Evolutionary conservation across 768 basidiomycete species (phyloP).

Genomic region (Russula abietina): DNA sequence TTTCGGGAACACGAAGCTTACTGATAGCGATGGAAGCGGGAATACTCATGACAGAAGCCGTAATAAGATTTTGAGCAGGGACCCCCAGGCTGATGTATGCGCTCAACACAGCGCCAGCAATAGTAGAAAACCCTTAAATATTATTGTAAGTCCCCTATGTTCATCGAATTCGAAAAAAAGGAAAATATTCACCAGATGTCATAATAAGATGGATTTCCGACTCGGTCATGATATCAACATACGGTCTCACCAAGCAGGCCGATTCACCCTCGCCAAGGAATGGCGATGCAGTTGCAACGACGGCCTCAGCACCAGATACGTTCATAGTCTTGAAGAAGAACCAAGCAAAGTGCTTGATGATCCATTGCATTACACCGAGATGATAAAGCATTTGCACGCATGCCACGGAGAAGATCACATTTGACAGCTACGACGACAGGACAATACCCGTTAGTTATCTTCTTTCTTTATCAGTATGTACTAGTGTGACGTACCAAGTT

Average conservation of each 20-base stretch:
- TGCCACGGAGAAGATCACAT: conserved; percentile 94
- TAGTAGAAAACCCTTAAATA: conserved; percentile 69
- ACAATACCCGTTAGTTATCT: background rate
- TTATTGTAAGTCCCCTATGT: background rate
- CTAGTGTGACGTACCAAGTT: conserved; percentile 48
- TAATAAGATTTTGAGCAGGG: conserved; percentile 72
- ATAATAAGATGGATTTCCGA: conserved; percentile 82
- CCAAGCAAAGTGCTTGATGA: conserved; percentile 86
- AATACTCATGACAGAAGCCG: conserved; percentile 91
- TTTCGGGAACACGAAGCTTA: conserved; percentile 80
- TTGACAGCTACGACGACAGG: conserved; percentile 42
- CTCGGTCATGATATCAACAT: conserved; percentile 77
- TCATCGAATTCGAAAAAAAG: background rate
- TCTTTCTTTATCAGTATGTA: background rate
- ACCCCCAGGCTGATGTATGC: conserved; percentile 80
- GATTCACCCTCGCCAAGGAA: conserved; percentile 91
- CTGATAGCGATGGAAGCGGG: conserved; percentile 91
- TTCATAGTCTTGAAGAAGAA: conserved; percentile 90
- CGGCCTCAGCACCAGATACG: conserved; percentile 91
- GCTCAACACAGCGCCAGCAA: conserved; percentile 82
- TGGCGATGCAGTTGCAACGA: conserved; percentile 86
- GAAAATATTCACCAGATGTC: conserved; percentile 58
- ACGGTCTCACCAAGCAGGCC: conserved; percentile 79
- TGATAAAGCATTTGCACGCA: conserved; percentile 88
- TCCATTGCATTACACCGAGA: too few species aligned